These are phyloP conservation scores for Picochlorum sp. DNA, from an alignment of 139 green algal genomes.

Conservation along the genomic window DNA sequence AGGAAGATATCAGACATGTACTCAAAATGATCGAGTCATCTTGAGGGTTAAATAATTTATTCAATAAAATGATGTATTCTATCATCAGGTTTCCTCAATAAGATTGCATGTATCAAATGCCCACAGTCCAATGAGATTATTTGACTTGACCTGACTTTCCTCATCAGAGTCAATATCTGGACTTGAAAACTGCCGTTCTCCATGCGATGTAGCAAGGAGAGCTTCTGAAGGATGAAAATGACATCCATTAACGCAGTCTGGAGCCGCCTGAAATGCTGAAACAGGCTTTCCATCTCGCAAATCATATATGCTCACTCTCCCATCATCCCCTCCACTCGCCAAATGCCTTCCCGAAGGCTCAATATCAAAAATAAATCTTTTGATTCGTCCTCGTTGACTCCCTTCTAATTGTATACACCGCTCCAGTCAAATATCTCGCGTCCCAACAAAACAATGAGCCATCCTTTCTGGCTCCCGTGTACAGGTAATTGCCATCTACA, in stretches of 20 bases:
- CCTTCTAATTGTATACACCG: slow-evolving; percentile 60
- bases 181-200: slow-evolving; percentile 13
- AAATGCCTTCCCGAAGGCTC: slow-evolving; percentile 78
- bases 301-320: slow-evolving; percentile 57
- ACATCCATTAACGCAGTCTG: slow-evolving; percentile 74
- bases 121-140: too few species aligned
- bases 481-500: slow-evolving; percentile 74
- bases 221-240: slow-evolving; percentile 63
- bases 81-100: too few species aligned
- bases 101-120: too few species aligned
- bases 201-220: slow-evolving; percentile 63
- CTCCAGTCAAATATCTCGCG: slow-evolving; percentile 48
- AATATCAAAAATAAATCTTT: slow-evolving; percentile 88
- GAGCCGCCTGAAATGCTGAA: slow-evolving; percentile 27
- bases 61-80: too few species aligned
- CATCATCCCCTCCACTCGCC: slow-evolving; percentile 48
- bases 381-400: slow-evolving; percentile 71
- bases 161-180: background rate
- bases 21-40: too few species aligned
- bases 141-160: background rate
- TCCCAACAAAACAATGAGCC: slow-evolving; percentile 80
- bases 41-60: too few species aligned
- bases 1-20: too few species aligned
- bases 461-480: slow-evolving; percentile 73
- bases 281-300: slow-evolving; percentile 46